Evolutionary conservation across 179 eudicot genomes (phyloP).

Genomic region (Monotropa hypopitys): DNA sequence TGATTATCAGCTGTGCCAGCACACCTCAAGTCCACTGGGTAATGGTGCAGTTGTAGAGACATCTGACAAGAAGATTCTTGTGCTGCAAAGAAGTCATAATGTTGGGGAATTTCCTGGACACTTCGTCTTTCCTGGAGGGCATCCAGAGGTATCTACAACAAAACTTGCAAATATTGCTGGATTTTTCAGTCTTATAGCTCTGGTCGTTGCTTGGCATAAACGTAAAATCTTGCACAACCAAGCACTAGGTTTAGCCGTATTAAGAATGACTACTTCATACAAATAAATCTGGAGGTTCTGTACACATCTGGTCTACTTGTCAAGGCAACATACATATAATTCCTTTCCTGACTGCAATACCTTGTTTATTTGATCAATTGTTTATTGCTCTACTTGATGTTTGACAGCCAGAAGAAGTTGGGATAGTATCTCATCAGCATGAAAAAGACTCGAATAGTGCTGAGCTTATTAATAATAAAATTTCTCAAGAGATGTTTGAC

Average conservation of each 20-base stretch:
- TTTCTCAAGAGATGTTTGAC: conserved; percentile 84
- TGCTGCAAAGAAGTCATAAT: conserved; percentile 77
- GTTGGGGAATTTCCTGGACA: conserved; percentile 90
- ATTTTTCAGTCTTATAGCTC: background rate
- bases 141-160: conserved; percentile 64
- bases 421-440: conserved; percentile 32
- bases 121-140: conserved; percentile 95
- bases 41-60: conserved; percentile 87
- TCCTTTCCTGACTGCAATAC: background rate
- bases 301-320: background rate
- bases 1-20: conserved; percentile 62
- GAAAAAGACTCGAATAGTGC: conserved; percentile 15
- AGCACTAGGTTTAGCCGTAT: no score
- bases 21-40: conserved; percentile 79
- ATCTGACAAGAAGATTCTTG: conserved; percentile 53
- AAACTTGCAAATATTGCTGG: background rate
- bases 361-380: background rate
- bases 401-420: conserved; percentile 73
- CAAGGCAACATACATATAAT: no score
- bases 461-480: conserved; percentile 24
- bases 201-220: background rate
- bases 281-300: background rate
- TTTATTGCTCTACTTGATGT: conserved; percentile 3
- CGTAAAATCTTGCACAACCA: background rate
- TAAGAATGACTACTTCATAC: background rate